phyloP scores from a whole-genome alignment of 1,284 basidiomycete genomes.

The Crocinoboletus sp. region DNA sequence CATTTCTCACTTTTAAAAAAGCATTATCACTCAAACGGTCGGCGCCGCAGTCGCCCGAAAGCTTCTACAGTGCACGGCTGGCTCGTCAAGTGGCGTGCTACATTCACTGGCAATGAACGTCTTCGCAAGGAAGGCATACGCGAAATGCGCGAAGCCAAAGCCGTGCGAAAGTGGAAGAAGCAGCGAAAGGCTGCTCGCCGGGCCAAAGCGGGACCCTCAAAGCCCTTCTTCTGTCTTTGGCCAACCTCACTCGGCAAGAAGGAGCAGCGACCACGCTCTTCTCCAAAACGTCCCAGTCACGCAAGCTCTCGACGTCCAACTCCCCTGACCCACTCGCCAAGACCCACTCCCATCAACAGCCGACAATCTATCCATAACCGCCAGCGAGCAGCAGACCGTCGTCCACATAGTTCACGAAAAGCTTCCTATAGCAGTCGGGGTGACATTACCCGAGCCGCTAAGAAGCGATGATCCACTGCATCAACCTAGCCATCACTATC shows the following conservation, averaged over 20 bases:
- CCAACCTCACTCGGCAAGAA: constrained; percentile 20
- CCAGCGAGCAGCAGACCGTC: constrained; percentile 4
- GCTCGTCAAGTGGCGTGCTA: constrained; percentile 75
- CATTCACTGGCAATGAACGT: constrained; percentile 60
- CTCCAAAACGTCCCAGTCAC: constrained; percentile 11
- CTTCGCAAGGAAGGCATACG: constrained; percentile 44
- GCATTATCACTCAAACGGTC: constrained; percentile 48
- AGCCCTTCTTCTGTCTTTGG: constrained; percentile 14
- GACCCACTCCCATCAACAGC: constrained; percentile 9
- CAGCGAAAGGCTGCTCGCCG: constrained; percentile 21
- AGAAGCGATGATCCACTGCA: constrained; percentile 5
- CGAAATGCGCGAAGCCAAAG: constrained; percentile 54
- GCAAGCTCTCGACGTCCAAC: constrained; percentile 10
- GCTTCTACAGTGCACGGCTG: constrained; percentile 70
- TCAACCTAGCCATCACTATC: constrained; percentile 1
- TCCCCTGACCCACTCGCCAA: constrained; percentile 17
- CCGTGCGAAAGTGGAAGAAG: constrained; percentile 22
- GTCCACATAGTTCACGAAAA: constrained; percentile 19
- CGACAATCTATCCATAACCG: constrained; percentile 20
- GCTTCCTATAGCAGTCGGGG: constrained; percentile 15
- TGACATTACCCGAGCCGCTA: constrained; percentile 3
- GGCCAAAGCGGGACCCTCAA: constrained; percentile 15
- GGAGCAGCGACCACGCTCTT: constrained; percentile 9
- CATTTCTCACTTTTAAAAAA: constrained; percentile 16
- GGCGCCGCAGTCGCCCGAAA: constrained; percentile 44